phyloP scores from a whole-genome alignment of 2,329 filamentous ascomycete genomes.

The Pyrenophora seminiperda region DNA sequence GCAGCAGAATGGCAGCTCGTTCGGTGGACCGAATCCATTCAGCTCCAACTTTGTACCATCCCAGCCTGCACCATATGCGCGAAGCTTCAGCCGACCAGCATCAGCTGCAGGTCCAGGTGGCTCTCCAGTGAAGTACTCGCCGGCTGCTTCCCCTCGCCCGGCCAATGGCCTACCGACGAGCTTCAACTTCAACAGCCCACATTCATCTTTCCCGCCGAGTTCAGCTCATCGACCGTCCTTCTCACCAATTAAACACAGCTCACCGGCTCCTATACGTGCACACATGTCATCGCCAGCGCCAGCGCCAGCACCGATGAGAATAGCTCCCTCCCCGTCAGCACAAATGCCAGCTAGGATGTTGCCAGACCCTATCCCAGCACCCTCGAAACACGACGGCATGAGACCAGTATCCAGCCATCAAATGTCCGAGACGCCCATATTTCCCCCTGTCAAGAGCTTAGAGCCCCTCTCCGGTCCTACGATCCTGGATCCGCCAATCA shows the following conservation, averaged over 20 bases:
- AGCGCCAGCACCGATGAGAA: conserved; percentile 31
- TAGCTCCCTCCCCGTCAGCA: conserved; percentile 34
- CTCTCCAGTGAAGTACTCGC: conserved; percentile 46
- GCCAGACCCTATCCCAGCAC: conserved; percentile 49
- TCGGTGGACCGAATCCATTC: conserved; percentile 25
- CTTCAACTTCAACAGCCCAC: conserved; percentile 51
- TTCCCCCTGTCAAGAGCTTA: conserved; percentile 63
- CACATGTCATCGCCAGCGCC: conserved; percentile 44
- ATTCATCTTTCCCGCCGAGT: conserved; percentile 53
- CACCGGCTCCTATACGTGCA: conserved; percentile 42
- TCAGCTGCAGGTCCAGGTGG: conserved; percentile 35
- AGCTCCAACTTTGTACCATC: conserved; percentile 24
- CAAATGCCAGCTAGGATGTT: conserved; percentile 44
- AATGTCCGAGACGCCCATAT: conserved; percentile 51
- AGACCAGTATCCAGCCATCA: conserved; percentile 42
- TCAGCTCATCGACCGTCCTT: conserved; percentile 41
- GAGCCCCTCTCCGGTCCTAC: conserved; percentile 63
- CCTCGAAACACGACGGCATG: conserved; percentile 53
- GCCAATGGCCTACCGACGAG: conserved; percentile 38
- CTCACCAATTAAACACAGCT: conserved; percentile 49
- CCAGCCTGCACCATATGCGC: conserved; percentile 27
- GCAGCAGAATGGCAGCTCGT: conserved; percentile 38
- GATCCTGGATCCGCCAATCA: conserved; percentile 66
- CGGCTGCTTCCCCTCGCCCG: conserved; percentile 43
- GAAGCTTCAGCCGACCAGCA: conserved; percentile 40